Conservation (phyloP, 2,329 filamentous ascomycete species). For the Stachybotrys chartarum region DNA sequence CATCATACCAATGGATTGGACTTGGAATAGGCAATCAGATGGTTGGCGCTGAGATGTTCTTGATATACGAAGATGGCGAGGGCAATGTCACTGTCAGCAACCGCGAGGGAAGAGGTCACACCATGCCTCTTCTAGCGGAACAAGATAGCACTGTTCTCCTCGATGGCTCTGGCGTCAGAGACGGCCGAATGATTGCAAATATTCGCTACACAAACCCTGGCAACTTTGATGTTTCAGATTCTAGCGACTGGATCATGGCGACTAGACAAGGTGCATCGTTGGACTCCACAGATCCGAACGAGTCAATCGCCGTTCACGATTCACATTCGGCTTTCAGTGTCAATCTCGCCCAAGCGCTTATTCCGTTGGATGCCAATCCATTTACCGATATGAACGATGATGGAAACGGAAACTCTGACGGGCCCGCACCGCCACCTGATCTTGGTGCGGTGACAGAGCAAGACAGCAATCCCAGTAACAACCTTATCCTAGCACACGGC, state of each 20-base stretch:
- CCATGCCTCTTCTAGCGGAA: neutral
- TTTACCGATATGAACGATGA: neutral
- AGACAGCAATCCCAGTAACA: slow-evolving; percentile 7
- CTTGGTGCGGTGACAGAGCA: neutral
- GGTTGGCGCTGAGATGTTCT: neutral
- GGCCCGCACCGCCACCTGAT: neutral
- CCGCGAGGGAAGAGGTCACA: neutral
- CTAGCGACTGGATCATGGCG: neutral
- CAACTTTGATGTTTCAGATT: neutral
- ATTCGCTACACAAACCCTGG: neutral
- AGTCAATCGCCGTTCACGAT: neutral
- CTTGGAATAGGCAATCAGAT: neutral
- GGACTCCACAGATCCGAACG: neutral
- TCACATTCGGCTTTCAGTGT: neutral
- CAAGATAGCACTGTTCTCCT: neutral
- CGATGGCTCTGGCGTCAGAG: neutral
- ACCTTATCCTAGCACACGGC: slow-evolving; percentile 38
- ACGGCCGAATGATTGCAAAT: slow-evolving; percentile 1
- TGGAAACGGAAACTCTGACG: neutral
- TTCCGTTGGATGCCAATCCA: neutral
- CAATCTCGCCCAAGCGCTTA: neutral
- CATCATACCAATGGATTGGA: neutral
- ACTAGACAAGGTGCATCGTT: neutral
- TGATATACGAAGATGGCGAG: neutral
- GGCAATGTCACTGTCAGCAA: neutral